Base-by-base conservation (phyloP, 169 alveolate species). In the Eimeria necatrix region DNA sequence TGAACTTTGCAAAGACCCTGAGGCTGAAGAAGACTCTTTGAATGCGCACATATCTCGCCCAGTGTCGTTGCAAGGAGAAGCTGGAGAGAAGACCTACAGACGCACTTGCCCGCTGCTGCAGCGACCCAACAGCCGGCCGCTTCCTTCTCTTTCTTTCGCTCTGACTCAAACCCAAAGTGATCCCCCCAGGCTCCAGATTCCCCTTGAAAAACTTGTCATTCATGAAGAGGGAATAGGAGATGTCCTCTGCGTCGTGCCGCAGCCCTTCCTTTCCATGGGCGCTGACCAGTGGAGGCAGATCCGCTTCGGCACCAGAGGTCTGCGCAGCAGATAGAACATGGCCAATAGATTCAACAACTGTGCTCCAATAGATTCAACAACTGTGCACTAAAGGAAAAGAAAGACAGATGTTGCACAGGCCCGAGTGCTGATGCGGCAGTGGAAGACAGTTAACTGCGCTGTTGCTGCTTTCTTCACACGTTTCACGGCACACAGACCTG, bases 291-390 rank as follows among this genome's bases (percentile, higher is more conserved):
- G 95, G 48, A 80, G 95, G 49, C 83, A 60, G 51, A 64, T 90
- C 32, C 95, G 95, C 70, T 41, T 90, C 59, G 95, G 95, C 80
- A 90, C 95, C n/a, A 48, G 95, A 76, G 95, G 95, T 90, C 14
- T 24, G 93, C 49, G 20, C 9, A 4, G 4, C 22, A 71, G 10
- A 26, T 10, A 7, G 14, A 71, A 32, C 81, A 32, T 14, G 20
- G 68, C 81, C 3, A 26, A 0, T 10, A 26, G 16, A 71, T 2
- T 14, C 8, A 7, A 8, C 52, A 70, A 26, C 6, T 9, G 32
- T 18, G n/a, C n/a, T 4, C 4, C 16, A 61, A 18, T 61, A 18
- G 4, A 18, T 4, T 5, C 4, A 20, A 18, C 74, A 61, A 5
- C 74, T 61, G 32, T 32, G 7, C 74, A 10, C 74, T 61, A 61